phyloP scores from a whole-genome alignment of 2,329 filamentous ascomycete species.

The Waltergamsia citrina region DNA sequence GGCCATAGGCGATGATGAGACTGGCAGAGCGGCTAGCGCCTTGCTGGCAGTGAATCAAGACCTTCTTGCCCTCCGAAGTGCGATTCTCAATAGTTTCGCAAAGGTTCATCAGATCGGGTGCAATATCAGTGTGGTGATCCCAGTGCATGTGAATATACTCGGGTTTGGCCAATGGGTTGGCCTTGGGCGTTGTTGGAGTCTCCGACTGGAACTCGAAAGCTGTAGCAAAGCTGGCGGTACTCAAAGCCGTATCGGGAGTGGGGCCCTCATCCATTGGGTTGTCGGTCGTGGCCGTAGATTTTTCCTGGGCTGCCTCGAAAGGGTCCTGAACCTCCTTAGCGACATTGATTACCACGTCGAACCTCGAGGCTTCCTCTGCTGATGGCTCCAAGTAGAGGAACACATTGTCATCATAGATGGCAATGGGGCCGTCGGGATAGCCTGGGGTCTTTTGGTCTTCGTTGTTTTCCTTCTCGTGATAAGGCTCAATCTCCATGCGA shows the following conservation, averaged over 20 bases:
- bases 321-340: conserved; percentile 75
- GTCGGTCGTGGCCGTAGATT: conserved; percentile 15
- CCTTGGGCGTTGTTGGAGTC: conserved; percentile 48
- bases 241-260: conserved; percentile 44
- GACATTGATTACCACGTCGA: conserved; percentile 79
- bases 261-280: conserved; percentile 21
- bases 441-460: conserved; percentile 74
- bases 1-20: conserved; percentile 75
- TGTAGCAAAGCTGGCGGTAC: conserved; percentile 48
- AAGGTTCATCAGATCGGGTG: conserved; percentile 63
- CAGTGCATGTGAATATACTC: conserved; percentile 84
- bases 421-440: conserved; percentile 73
- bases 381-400: conserved; percentile 75
- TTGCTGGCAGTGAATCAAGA: conserved; percentile 79
- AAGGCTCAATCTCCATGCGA: conserved; percentile 43
- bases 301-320: conserved; percentile 40
- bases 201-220: conserved; percentile 46
- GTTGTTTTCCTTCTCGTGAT: conserved; percentile 59
- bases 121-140: conserved; percentile 85
- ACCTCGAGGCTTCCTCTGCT: conserved; percentile 64
- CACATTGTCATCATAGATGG: conserved; percentile 70
- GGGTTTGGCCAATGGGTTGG: conserved; percentile 39
- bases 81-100: conserved; percentile 69
- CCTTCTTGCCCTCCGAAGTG: conserved; percentile 64
- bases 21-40: conserved; percentile 79